Evolutionary conservation across 129 eudicot species (phyloP).

Genomic region (Tagetes erecta): DNA sequence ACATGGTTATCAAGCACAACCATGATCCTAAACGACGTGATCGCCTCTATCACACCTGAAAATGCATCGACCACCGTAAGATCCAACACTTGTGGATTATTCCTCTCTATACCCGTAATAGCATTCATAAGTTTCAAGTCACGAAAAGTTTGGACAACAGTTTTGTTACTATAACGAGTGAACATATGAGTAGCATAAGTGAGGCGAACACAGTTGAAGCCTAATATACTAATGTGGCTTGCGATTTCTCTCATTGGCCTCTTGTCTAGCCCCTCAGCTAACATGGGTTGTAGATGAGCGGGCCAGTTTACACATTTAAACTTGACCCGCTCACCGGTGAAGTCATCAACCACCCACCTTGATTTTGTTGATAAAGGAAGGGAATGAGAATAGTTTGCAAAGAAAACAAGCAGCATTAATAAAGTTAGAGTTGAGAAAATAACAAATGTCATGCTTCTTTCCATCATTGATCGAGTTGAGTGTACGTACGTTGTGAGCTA

Average conservation of each 20-base stretch:
- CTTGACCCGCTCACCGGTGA: slow-evolving; percentile 54
- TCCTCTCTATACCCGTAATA: slow-evolving; percentile 28
- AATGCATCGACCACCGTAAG: slow-evolving; percentile 54
- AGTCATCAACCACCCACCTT: slow-evolving; percentile 50
- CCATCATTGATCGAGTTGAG: background rate
- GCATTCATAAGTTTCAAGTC: slow-evolving; percentile 36
- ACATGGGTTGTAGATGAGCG: slow-evolving; percentile 55
- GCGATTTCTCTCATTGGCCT: slow-evolving; percentile 41
- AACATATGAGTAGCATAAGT: slow-evolving; percentile 45
- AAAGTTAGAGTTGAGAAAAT: slow-evolving; percentile 1
- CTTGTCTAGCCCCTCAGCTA: slow-evolving; percentile 72
- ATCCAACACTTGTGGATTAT: slow-evolving; percentile 44
- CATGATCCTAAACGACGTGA: slow-evolving; percentile 42
- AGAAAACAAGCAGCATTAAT: background rate
- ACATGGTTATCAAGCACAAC: slow-evolving; percentile 69
- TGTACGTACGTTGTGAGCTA: background rate
- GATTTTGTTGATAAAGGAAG: slow-evolving; percentile 62
- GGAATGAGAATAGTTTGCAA: slow-evolving; percentile 15
- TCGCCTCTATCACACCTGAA: slow-evolving; percentile 41
- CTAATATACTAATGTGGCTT: slow-evolving; percentile 24
- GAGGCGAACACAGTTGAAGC: slow-evolving; percentile 44
- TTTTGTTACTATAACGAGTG: slow-evolving; percentile 33
- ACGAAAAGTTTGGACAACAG: slow-evolving; percentile 39
- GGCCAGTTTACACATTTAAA: slow-evolving; percentile 65
- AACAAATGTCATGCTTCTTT: slow-evolving; percentile 26